Percentiles rank a stretch among this genome's conserved stretches.
Evolutionary conservation across 352 stramenopile genomes (phyloP).

Genomic region (Globisporangium cylindrosporum): DNA sequence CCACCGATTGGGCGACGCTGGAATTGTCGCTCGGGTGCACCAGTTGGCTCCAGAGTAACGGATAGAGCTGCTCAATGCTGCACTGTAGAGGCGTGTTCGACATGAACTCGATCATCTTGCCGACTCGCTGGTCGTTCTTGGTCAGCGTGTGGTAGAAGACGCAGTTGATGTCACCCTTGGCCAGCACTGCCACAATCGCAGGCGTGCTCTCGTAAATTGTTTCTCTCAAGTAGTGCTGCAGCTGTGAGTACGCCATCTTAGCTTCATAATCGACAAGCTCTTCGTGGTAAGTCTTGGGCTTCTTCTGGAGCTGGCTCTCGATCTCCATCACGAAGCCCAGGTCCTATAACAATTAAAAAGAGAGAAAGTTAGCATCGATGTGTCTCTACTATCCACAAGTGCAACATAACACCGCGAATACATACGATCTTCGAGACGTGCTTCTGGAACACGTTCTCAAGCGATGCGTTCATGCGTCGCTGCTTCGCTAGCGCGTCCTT

Average conservation of each 20-base stretch:
- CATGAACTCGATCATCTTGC: constrained; percentile 11
- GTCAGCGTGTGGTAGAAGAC: constrained; percentile 5
- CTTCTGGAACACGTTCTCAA: constrained; percentile 7
- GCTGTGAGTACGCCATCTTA: neutral
- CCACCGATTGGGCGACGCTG: neutral
- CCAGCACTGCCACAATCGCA: neutral
- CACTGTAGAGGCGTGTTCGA: constrained; percentile 6
- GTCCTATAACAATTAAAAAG: neutral
- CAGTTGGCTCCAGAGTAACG: constrained; percentile 1
- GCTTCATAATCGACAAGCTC: neutral
- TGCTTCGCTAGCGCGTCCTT: constrained; percentile 13
- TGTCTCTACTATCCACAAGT: neutral
- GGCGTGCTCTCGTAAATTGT: neutral
- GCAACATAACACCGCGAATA: neutral
- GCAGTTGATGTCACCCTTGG: neutral
- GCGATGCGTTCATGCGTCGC: constrained; percentile 5
- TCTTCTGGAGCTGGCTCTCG: constrained; percentile 1
- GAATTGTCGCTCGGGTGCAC: neutral
- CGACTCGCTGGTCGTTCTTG: constrained; percentile 1
- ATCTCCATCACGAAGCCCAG: constrained; percentile 11
- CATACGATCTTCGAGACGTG: constrained; percentile 13
- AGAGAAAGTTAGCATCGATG: too few relatives aligned
- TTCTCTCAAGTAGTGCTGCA: constrained; percentile 4
- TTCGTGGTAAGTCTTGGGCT: neutral
- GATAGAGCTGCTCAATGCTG: neutral